phyloP scores from a whole-genome alignment of 345 rosid species.

The Boechera divaricarpa region DNA sequence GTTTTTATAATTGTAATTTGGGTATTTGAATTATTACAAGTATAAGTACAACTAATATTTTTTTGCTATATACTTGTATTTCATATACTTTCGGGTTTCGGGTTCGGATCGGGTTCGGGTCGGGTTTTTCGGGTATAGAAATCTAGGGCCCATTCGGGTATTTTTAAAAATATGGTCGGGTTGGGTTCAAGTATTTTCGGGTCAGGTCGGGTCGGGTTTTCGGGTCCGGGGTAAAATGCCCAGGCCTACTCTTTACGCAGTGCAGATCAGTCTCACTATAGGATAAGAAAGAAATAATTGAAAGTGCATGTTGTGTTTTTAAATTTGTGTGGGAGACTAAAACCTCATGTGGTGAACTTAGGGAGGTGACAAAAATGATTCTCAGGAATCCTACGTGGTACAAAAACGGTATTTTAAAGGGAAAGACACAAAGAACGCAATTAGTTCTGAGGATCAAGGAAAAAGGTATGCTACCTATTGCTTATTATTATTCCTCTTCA shows the following conservation, averaged over 20 bases:
- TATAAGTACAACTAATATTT: too few species aligned
- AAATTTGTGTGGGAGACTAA: slow-evolving; percentile 31
- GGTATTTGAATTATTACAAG: too few species aligned
- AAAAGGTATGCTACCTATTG: slow-evolving; percentile 54
- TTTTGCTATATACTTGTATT: too few species aligned
- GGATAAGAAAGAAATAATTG: slow-evolving; percentile 12
- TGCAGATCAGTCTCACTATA: slow-evolving; percentile 3
- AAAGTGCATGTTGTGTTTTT: slow-evolving; percentile 8
- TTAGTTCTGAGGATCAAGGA: slow-evolving; percentile 48
- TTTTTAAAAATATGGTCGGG: too few species aligned
- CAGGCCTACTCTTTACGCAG: background rate
- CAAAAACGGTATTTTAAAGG: slow-evolving; percentile 54
- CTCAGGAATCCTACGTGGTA: slow-evolving; percentile 52
- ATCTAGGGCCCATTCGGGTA: too few species aligned
- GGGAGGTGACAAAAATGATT: slow-evolving; percentile 67
- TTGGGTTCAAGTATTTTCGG: too few species aligned
- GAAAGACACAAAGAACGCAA: slow-evolving; percentile 49
- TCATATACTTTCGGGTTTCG: too few species aligned
- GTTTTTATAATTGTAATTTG: too few species aligned
- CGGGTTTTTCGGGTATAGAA: too few species aligned
- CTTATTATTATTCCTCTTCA: slow-evolving; percentile 14
- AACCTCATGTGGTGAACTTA: slow-evolving; percentile 46
- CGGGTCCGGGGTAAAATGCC: too few species aligned
- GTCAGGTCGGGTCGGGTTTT: too few species aligned
- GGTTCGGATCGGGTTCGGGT: too few species aligned